These are phyloP conservation scores for Begonia fuchsioides DNA, from an alignment of 306 rosid genomes.

Conservation along the genomic window DNA sequence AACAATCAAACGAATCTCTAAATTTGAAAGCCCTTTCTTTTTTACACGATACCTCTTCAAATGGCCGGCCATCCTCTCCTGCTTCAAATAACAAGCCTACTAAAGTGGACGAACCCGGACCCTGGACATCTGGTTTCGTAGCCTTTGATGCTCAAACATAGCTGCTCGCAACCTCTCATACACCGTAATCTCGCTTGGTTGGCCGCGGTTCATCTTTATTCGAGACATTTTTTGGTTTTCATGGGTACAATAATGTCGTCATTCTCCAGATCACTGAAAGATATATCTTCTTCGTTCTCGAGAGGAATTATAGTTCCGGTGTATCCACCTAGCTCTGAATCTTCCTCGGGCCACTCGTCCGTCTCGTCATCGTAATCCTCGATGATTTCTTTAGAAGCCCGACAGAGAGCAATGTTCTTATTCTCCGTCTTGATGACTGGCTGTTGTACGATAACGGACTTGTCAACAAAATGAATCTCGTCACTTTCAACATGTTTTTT, in stretches of 20 bases:
- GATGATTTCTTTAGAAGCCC: slow-evolving; percentile 29
- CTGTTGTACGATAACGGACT: slow-evolving; percentile 23
- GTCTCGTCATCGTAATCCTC: slow-evolving; percentile 40
- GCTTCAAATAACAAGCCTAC: too few species aligned
- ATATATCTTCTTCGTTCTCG: slow-evolving; percentile 77
- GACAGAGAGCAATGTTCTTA: slow-evolving; percentile 24
- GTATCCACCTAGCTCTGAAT: too few species aligned
- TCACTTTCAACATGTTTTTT: slow-evolving; percentile 31
- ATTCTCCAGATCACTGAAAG: slow-evolving; percentile 92
- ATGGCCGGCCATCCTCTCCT: too few species aligned
- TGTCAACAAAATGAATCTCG: slow-evolving; percentile 37
- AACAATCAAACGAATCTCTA: too few species aligned
- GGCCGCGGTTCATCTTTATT: neutral
- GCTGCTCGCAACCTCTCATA: too few species aligned
- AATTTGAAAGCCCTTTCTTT: too few species aligned
- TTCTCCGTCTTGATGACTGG: slow-evolving; percentile 26
- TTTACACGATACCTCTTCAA: too few species aligned
- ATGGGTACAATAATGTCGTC: slow-evolving; percentile 46
- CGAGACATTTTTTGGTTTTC: slow-evolving; percentile 12
- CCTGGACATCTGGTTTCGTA: too few species aligned
- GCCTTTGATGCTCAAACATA: too few species aligned
- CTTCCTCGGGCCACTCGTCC: slow-evolving; percentile 88
- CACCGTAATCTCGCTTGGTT: too few species aligned
- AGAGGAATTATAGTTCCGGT: slow-evolving; percentile 16
- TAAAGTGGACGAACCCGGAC: too few species aligned